Evolutionary conservation across 2,329 filamentous ascomycete species (phyloP).

Genomic region (Elsinoe australis): DNA sequence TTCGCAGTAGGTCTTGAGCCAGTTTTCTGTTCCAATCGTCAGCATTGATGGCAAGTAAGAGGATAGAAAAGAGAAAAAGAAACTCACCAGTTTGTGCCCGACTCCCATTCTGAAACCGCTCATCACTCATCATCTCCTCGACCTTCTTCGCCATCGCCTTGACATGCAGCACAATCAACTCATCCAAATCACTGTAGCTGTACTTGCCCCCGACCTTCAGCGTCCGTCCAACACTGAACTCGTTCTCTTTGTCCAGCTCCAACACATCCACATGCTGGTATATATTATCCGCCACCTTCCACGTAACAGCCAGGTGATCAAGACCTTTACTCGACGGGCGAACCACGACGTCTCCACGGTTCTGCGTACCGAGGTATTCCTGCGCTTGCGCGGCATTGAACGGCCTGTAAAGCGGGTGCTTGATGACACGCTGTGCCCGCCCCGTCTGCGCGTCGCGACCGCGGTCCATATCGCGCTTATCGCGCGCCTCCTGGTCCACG

Average conservation of each 20-base stretch:
- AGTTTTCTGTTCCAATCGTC: slow-evolving; percentile 60
- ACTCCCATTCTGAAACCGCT: slow-evolving; percentile 82
- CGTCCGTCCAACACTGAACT: slow-evolving; percentile 83
- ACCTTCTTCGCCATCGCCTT: slow-evolving; percentile 98
- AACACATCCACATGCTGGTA: slow-evolving; percentile 97
- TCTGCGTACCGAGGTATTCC: slow-evolving; percentile 81
- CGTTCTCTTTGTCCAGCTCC: slow-evolving; percentile 92
- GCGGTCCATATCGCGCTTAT: slow-evolving; percentile 70
- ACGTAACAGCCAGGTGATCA: slow-evolving; percentile 91
- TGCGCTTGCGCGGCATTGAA: slow-evolving; percentile 91
- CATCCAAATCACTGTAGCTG: slow-evolving; percentile 91
- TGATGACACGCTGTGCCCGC: slow-evolving; percentile 88
- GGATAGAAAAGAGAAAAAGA: slow-evolving; percentile 4
- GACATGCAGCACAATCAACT: slow-evolving; percentile 93
- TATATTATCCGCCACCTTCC: slow-evolving; percentile 95
- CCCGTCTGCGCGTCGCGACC: slow-evolving; percentile 82
- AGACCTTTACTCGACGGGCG: slow-evolving; percentile 90
- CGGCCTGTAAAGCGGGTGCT: slow-evolving; percentile 89
- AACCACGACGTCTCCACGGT: slow-evolving; percentile 84
- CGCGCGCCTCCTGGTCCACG: slow-evolving; percentile 53
- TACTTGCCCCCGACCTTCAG: slow-evolving; percentile 82
- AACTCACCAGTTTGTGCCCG: slow-evolving; percentile 75
- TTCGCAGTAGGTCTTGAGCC: slow-evolving; percentile 91
- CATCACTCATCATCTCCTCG: slow-evolving; percentile 87
- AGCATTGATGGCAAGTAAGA: too few relatives aligned